These are phyloP conservation scores for Erysimum pusillum DNA, from an alignment of 441 rosid genomes.

Conservation along the genomic window DNA sequence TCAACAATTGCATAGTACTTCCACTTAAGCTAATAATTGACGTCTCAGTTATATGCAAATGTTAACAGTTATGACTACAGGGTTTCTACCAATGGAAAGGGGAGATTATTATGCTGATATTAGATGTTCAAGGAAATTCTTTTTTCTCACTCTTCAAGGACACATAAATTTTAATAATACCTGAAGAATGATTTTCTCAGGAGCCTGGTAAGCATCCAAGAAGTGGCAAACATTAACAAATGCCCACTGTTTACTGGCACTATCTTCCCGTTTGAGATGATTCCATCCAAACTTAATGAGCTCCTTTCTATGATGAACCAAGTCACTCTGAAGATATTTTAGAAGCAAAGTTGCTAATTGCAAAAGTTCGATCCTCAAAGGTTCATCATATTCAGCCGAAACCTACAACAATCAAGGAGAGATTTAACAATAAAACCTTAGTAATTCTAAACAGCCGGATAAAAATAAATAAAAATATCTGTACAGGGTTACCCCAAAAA, in stretches of 20 bases:
- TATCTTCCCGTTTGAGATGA: constrained; percentile 99
- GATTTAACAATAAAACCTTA: constrained; percentile 34
- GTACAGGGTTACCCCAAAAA: constrained; percentile 6
- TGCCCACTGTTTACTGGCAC: constrained; percentile 99
- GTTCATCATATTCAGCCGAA: constrained; percentile 98
- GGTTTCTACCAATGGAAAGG: constrained; percentile 16
- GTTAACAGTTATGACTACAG: constrained; percentile 12
- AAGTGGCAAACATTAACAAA: constrained; percentile 99
- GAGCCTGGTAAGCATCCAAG: constrained; percentile 99
- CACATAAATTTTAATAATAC: constrained; percentile 48
- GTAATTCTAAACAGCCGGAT: constrained; percentile 15
- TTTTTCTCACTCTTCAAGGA: constrained; percentile 23
- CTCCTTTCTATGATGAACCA: constrained; percentile 98
- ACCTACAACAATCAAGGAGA: constrained; percentile 61
- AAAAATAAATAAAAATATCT: neutral
- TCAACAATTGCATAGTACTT: constrained; percentile 18
- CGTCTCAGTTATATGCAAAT: constrained; percentile 21
- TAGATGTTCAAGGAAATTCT: constrained; percentile 17
- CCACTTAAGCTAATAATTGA: constrained; percentile 22
- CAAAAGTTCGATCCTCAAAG: constrained; percentile 98
- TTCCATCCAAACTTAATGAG: constrained; percentile 99
- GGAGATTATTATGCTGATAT: constrained; percentile 14
- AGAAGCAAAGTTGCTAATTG: constrained; percentile 98
- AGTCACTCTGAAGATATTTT: constrained; percentile 94
- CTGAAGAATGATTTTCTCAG: constrained; percentile 99